Evolutionary conservation across 345 rosid genomes (phyloP).

Genomic region (Mangifera indica): DNA sequence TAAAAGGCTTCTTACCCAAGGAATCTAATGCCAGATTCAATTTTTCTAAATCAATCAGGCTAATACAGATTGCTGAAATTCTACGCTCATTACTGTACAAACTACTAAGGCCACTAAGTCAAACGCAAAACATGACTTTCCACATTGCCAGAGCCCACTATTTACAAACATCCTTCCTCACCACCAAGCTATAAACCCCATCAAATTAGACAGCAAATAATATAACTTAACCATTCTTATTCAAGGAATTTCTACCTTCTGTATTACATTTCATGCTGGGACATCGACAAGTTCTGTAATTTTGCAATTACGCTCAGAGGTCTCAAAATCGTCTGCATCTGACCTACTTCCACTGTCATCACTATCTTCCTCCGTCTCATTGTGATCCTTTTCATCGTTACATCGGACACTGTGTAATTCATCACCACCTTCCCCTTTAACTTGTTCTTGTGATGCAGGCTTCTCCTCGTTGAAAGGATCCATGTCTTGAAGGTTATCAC

Average conservation of each 20-base stretch:
- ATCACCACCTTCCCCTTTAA: constrained; percentile 31
- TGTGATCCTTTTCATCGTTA: constrained; percentile 27
- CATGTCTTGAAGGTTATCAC: constrained; percentile 31
- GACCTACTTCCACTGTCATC: constrained; percentile 28
- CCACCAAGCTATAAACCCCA: constrained; percentile 18
- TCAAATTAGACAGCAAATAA: constrained; percentile 13
- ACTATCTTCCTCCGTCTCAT: constrained; percentile 17
- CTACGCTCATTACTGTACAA: constrained; percentile 63
- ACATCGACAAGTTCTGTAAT: constrained; percentile 40
- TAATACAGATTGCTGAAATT: constrained; percentile 27
- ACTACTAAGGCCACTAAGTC: constrained; percentile 37
- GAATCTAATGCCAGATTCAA: constrained; percentile 18
- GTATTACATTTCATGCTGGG: constrained; percentile 35
- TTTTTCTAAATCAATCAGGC: constrained; percentile 22
- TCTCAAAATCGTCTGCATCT: constrained; percentile 34
- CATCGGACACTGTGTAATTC: constrained; percentile 30
- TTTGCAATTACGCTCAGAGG: constrained; percentile 39
- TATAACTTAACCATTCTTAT: constrained; percentile 30
- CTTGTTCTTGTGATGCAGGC: constrained; percentile 29
- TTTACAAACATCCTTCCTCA: constrained; percentile 33
- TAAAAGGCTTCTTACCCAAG: constrained; percentile 10
- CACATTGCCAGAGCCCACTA: constrained; percentile 35
- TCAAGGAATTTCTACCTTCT: constrained; percentile 16
- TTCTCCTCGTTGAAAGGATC: constrained; percentile 29
- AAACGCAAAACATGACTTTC: constrained; percentile 27